Conservation (phyloP, 2,329 filamentous ascomycete genomes). For the Claviceps digitariae region DNA sequence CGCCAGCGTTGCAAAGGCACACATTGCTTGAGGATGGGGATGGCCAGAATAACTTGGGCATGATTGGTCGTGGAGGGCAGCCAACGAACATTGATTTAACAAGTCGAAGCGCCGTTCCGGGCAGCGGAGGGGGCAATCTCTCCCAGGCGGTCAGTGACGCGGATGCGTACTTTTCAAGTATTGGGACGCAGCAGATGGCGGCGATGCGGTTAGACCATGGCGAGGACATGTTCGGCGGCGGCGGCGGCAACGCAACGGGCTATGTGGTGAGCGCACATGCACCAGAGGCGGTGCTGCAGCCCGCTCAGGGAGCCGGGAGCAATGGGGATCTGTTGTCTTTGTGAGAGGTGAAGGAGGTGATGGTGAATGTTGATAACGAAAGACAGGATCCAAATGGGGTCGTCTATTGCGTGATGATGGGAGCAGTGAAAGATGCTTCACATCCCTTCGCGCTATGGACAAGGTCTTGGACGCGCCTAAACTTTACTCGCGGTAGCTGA, state of each 20-base stretch:
- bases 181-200: constrained; percentile 62
- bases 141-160: constrained; percentile 68
- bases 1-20: constrained; percentile 71
- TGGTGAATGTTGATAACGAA: background rate
- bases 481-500: background rate
- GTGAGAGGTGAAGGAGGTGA: constrained; percentile 16
- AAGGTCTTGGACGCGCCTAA: background rate
- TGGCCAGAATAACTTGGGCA: constrained; percentile 45
- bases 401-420: background rate
- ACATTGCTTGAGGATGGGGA: constrained; percentile 40
- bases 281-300: constrained; percentile 62
- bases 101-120: constrained; percentile 16
- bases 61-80: constrained; percentile 40
- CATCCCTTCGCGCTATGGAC: background rate
- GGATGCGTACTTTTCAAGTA: constrained; percentile 75
- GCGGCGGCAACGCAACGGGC: constrained; percentile 36
- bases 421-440: background rate
- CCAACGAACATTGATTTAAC: constrained; percentile 36
- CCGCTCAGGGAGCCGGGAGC: constrained; percentile 46
- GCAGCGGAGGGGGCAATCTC: constrained; percentile 33
- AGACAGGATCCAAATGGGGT: background rate
- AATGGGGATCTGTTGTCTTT: constrained; percentile 62
- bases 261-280: constrained; percentile 75
- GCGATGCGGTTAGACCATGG: constrained; percentile 53
- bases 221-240: constrained; percentile 49